Base-by-base conservation (phyloP, 2,329 filamentous ascomycete genomes). In the Cercospora sp. region DNA sequence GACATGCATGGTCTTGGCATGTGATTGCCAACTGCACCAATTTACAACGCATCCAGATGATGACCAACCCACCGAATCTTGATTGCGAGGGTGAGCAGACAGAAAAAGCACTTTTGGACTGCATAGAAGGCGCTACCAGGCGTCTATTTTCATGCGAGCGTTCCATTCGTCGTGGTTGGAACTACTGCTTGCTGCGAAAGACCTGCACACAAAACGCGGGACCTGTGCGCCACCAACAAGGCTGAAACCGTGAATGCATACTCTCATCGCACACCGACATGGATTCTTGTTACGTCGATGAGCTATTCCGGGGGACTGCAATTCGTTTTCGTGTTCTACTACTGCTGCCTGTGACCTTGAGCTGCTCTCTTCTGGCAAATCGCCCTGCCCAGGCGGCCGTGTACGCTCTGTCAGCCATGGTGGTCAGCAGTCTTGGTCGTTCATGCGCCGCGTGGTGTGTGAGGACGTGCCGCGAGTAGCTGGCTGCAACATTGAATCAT, bases 201-300 rank as follows among this genome's bases (percentile, higher is more conserved):
- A 16, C 28, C 34, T 26, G 8, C 24, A 45, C 26, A 32, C 26
- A 32, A 2, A 49, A 49, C 8, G 59, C 59, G 26, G 37, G 34
- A 18, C 60, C 60, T 51, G 37, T 62, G 61, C 61, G 61, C 61
- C 61, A 57, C 61, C 61, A 63, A 63, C 61, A 55, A 40, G 61
- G 43, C 61, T 63, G 61, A 63, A 63, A 63, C 45, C n/a, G 45
- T n/a, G 43, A 55, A 12, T 24, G 32, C 32, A 62, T 45, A 30
- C 55, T 21, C 45, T 63, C 45, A 40, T 40, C 30, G 45, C 45
- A 51, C 30, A 55, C 30, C 30, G 61, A 32, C 18, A 30, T 28
- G 18, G 28, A 18, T 6, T 12, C 28, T n/a, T 28, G 61, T 24
- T 63, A 30, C 43, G 32, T 21, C 30, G 30, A 10, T 24, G 18